These are phyloP conservation scores for Hemileccinum impolitum DNA, from an alignment of 768 basidiomycete species.

Conservation along the genomic window DNA sequence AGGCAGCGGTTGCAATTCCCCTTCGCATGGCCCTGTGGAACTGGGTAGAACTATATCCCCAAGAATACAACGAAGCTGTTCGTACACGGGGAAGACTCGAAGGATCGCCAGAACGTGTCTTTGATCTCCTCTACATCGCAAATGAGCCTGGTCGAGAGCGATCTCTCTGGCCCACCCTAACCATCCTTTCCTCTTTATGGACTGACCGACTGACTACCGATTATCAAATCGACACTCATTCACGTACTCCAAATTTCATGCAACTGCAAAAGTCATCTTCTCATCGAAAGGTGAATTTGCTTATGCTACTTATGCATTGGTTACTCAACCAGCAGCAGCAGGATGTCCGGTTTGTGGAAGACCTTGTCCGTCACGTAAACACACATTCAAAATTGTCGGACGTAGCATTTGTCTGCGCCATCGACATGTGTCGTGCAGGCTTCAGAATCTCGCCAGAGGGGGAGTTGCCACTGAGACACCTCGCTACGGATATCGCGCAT, in stretches of 20 bases:
- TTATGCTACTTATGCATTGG: background rate
- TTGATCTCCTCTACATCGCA: slow-evolving; percentile 67
- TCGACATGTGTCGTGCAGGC: slow-evolving; percentile 71
- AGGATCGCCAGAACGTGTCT: slow-evolving; percentile 81
- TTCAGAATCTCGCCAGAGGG: slow-evolving; percentile 53
- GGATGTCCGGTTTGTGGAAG: slow-evolving; percentile 57
- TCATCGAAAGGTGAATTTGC: slow-evolving; percentile 27
- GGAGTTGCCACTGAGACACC: slow-evolving; percentile 59
- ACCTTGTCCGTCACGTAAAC: slow-evolving; percentile 55
- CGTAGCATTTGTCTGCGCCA: slow-evolving; percentile 63
- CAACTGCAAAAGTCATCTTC: slow-evolving; percentile 28
- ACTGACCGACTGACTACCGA: slow-evolving; percentile 68
- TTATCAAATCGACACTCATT: slow-evolving; percentile 40
- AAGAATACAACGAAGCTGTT: slow-evolving; percentile 74
- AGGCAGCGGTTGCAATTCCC: slow-evolving; percentile 65
- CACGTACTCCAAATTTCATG: slow-evolving; percentile 29
- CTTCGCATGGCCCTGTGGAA: slow-evolving; percentile 84
- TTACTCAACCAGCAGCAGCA: slow-evolving; percentile 23
- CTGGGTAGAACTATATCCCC: slow-evolving; percentile 78
- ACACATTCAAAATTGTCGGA: slow-evolving; percentile 59
- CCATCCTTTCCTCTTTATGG: slow-evolving; percentile 68
- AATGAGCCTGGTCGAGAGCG: slow-evolving; percentile 43
- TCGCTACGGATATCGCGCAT: slow-evolving; percentile 72
- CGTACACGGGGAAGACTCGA: slow-evolving; percentile 63
- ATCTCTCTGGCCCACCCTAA: slow-evolving; percentile 77